Evolutionary conservation across 2,329 filamentous ascomycete species (phyloP), one percentile per base, ranked within the genome.

Genomic region (Hypoxylon rubiginosum): DNA sequence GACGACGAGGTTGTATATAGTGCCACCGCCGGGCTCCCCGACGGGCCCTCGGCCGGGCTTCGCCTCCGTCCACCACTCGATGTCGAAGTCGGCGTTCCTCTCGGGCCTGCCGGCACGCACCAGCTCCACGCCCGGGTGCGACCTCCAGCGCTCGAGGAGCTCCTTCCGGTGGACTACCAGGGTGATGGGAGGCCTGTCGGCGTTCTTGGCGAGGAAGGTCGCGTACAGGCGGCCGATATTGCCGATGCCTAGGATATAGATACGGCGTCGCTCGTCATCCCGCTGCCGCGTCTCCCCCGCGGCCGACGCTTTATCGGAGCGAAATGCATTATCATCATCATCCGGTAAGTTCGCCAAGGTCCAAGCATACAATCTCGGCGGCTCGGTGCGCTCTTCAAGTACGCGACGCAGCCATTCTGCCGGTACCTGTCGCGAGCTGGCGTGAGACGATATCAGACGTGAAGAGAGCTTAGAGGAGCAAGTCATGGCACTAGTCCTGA

Each of bases 221-320:
- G 94, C 93, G 68, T 94, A 88, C 26, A 97, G 87, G 46, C 88
- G 88, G 13, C 94, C 94, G 11, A 97, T 83, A 75, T 93, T 97
- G 36, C 94, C 94, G 10, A 92, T 76, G 10, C 95, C 94, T 2
- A 97, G 81, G 51, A 97, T 85, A 74, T 96, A 89, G 66, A 97
- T 90, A 34, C 90, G 85, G n/a, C 75, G 76, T 1, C 34, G 48
- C 41, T 68, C 64, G 8, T 67, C 50, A 4, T 57, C 55, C 11
- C 30, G 21, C 34, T 24, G 32, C 13, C 7, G 13, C 21, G 32
- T 2, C 8, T 15, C 19, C 4, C n/a, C 17, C 7, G 10, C 21
- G 5, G 41, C 21, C 3, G 39, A 24, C 1, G 10, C 36, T 9
- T 28, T 28, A 6, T 48, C 7, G 30, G 7, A 24, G 15, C 26